Base-by-base conservation (phyloP, 345 rosid genomes). In the Bruguiera gymnorhiza region DNA sequence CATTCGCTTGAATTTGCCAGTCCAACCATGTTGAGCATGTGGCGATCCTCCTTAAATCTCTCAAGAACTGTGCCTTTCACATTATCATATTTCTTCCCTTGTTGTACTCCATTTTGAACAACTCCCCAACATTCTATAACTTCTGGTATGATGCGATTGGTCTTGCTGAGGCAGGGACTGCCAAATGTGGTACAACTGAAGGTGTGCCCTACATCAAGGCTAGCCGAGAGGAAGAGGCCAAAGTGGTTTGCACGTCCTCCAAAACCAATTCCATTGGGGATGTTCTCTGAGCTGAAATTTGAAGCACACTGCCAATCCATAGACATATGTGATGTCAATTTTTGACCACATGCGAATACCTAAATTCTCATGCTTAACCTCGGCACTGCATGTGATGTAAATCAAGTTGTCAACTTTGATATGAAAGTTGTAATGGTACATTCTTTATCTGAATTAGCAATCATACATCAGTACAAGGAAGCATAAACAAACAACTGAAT, bases 211-310 rank as follows among this genome's bases (percentile, higher is more conserved):
- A 74, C 75, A 68, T 94, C 98, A 55, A 91, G 89, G 82, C 83
- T 79, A 56, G 91, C 95, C 5, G 97, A 78, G 68, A 94, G 62
- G 70, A 91, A 94, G 6, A 94, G 78, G 57, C 96, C 98, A 32
- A 82, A 89, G 84, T 91, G 96, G 73, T 89, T 82, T 46, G 75
- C 82, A 18, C 81, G 86, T 13, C 98, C 98, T 66, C 96, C 97
- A 37, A 89, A 89, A 23, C 97, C 98, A 59, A 94, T 85, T 43
- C 98, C 97, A 58, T 91, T 91, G n/a, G 98, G 96, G 70, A 94
- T 88, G 70, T 77, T 86, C 72, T 89, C 96, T n/a, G 97, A 89
- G 58, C 86, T 86, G 82, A 91, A 94, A 79, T 87, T 91, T 27
- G 72, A 85, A 54, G 89, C 98, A 83, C 97, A 89, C 98, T 91